These are phyloP conservation scores for Calonectria crousiana DNA, from an alignment of 2,329 filamentous ascomycete genomes.

Conservation along the genomic window DNA sequence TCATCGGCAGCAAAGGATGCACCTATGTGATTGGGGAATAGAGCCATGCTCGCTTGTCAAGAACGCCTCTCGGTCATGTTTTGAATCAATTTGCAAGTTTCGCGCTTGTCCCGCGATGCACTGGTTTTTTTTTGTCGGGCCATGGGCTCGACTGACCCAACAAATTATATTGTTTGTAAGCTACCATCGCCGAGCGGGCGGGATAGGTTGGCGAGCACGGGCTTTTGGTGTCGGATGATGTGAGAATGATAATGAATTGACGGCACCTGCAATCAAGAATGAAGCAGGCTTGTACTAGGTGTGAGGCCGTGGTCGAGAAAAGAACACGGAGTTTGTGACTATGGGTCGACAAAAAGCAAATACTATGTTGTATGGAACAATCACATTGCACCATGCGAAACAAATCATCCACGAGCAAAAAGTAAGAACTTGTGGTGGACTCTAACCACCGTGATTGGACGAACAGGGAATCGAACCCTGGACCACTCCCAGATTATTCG, in stretches of 20 bases:
- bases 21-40: slow-evolving; percentile 76
- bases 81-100: not conserved
- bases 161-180: not conserved
- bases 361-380: not conserved
- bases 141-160: not conserved
- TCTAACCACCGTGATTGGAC: slow-evolving; percentile 34
- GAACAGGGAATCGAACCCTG: slow-evolving; percentile 44
- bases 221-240: not conserved
- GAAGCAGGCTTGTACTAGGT: not conserved
- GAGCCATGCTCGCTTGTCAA: not conserved
- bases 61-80: not conserved
- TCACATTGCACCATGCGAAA: slow-evolving; percentile 4
- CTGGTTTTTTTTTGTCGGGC: not conserved
- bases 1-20: slow-evolving; percentile 74
- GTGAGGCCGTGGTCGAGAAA: too few relatives aligned
- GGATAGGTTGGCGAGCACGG: not conserved
- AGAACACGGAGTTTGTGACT: not conserved
- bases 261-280: too few relatives aligned
- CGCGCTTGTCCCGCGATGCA: not conserved
- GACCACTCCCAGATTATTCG: slow-evolving; percentile 31
- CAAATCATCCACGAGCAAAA: not conserved
- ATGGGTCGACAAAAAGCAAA: not conserved
- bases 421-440: slow-evolving; percentile 12
- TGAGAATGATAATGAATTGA: not conserved
- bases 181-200: not conserved